Evolutionary conservation across 345 rosid species (phyloP), one percentile per base, ranked within the genome.

Genomic region (Populus simonii): DNA sequence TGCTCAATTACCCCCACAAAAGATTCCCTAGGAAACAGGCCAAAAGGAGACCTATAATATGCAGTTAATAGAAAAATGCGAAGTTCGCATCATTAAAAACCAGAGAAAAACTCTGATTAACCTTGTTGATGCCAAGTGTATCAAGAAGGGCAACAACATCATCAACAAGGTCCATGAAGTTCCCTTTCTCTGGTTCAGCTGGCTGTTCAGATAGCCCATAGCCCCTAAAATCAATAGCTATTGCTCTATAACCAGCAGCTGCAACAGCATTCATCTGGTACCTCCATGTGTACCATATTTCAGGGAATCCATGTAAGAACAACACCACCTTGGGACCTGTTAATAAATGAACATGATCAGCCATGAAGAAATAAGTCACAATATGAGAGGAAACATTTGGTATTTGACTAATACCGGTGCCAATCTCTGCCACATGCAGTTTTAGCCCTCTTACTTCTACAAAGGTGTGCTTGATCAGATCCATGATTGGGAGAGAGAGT

Each of bases 401-500:
- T 11, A 45, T 11, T 45, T 10, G 45, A 39, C 29, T 10, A 23
- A 8, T 83, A 87, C 83, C 90, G 17, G 78, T 81, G 70, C 90
- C 89, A 47, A 77, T 76, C 72, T 87, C 88, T 18, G 90, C 90
- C 2, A 89, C 84, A 69, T 87, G 90, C 39, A 87, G 86, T 20
- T 83, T 82, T 27, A 86, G 39, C 53, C 88, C 92, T 76, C 85
- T 75, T 7, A 82, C 84, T 70, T 79, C 74, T 1, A 88, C 74
- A 75, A 78, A 80, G 72, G 29, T 70, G 82, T 88, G 90, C 83
- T 82, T 79, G 71, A 89, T 83, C 74, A 75, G 70, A 10, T 89
- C 89, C 88, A 85, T 87, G n/a, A 71, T 8, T 43, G 79, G n/a
- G 70, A 45, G 51, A 45, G 49, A 45, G 51, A 10, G 51, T 10